Percentiles rank a stretch among this genome's conserved stretches.
These are phyloP conservation scores for Termitomyces sp. DNA, from an alignment of 1,284 basidiomycete genomes.

Conservation along the genomic window DNA sequence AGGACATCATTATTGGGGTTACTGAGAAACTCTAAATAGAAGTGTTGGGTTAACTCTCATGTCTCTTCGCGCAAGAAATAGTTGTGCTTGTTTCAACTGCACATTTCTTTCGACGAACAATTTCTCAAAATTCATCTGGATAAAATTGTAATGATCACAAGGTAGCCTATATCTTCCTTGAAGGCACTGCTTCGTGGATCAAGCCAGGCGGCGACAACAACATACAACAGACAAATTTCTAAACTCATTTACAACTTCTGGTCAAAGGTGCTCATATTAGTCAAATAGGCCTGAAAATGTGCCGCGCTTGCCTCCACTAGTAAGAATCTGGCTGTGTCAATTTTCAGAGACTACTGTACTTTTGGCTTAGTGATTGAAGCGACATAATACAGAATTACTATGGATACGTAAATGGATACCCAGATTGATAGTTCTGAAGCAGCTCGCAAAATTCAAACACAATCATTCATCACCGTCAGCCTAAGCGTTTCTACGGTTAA, in stretches of 20 bases:
- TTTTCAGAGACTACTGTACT: neutral
- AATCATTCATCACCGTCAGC: too few relatives aligned
- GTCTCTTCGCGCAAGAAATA: neutral
- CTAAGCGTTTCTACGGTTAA: too few relatives aligned
- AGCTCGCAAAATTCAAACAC: too few relatives aligned
- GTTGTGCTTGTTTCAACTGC: neutral
- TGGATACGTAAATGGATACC: neutral
- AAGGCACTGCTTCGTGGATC: neutral
- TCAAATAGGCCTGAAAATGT: neutral
- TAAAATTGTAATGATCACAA: neutral
- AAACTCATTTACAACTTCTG: neutral
- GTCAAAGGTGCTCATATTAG: neutral
- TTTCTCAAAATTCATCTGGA: neutral
- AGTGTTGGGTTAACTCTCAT: neutral
- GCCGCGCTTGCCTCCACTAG: too few relatives aligned
- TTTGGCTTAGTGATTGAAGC: neutral
- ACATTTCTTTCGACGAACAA: neutral
- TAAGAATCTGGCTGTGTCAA: too few relatives aligned
- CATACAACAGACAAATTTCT: too few relatives aligned
- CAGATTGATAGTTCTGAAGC: too few relatives aligned
- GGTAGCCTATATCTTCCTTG: neutral
- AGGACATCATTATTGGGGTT: constrained; percentile 6
- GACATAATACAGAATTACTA: neutral
- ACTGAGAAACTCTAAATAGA: neutral
- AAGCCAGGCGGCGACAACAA: too few relatives aligned